Conservation (phyloP, 768 basidiomycete species). For the Dentipellis fragilis region DNA sequence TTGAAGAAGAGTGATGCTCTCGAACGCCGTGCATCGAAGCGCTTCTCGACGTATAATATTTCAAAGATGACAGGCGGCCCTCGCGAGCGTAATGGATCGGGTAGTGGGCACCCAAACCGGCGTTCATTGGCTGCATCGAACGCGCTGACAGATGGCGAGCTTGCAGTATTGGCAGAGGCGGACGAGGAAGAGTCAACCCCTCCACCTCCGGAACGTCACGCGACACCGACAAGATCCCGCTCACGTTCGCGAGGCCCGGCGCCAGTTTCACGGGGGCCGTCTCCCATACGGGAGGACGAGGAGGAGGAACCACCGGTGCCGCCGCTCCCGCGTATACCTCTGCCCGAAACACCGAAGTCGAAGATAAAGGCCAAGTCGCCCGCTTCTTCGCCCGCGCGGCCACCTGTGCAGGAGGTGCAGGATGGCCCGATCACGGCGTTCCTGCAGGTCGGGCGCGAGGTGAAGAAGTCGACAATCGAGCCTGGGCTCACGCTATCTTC, state of each 20-base stretch:
- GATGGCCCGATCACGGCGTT: conserved; percentile 52
- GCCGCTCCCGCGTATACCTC: conserved; percentile 14
- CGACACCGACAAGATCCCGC: conserved; percentile 14
- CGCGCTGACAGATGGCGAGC: conserved; percentile 56
- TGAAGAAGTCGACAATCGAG: conserved; percentile 77
- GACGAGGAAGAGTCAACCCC: conserved; percentile 41
- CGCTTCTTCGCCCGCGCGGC: neutral
- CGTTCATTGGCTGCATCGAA: conserved; percentile 54
- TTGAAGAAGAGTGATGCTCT: conserved; percentile 80
- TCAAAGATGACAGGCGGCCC: conserved; percentile 76
- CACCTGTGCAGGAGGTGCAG: neutral
- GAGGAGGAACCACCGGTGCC: conserved; percentile 25
- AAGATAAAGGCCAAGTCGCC: conserved; percentile 3
- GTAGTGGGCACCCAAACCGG: conserved; percentile 43
- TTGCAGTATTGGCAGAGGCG: conserved; percentile 66
- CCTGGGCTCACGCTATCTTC: conserved; percentile 60
- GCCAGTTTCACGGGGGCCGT: conserved; percentile 14
- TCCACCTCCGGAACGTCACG: neutral
- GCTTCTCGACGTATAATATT: conserved; percentile 91
- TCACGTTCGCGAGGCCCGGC: conserved; percentile 10
- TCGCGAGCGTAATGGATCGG: conserved; percentile 26
- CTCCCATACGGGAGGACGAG: conserved; percentile 21
- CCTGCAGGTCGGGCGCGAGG: conserved; percentile 82
- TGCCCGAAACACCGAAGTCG: conserved; percentile 3
- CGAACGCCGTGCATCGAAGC: conserved; percentile 88